Percentiles rank a stretch among this genome's conserved stretches.
Evolutionary conservation across 106 monocot species (phyloP).

Genomic region (Dendrobium chrysotoxum): DNA sequence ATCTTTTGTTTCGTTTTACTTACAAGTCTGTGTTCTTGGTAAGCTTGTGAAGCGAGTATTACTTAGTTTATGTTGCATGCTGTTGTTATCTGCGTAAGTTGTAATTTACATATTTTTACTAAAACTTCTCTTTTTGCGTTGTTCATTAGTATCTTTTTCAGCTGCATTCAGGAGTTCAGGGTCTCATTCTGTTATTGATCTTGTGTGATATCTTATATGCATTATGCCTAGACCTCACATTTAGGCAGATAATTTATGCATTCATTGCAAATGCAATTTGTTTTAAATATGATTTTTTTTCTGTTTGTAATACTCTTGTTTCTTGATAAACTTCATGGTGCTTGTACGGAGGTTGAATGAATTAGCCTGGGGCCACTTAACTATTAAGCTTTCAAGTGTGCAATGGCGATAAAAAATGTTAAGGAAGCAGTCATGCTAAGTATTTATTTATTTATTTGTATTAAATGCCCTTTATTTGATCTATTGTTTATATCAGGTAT

Average conservation of each 20-base stretch:
- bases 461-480: neutral
- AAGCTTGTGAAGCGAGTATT: too few species aligned
- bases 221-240: neutral
- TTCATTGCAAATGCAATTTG: neutral
- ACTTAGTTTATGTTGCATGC: neutral
- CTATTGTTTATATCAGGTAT: neutral
- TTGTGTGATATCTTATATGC: neutral
- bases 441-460: neutral
- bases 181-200: neutral
- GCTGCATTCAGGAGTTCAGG: neutral
- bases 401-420: neutral
- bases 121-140: neutral
- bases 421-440: neutral
- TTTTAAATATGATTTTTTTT: neutral
- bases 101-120: neutral
- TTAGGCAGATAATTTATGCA: neutral
- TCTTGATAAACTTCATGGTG: neutral
- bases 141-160: neutral
- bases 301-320: neutral
- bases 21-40: too few species aligned
- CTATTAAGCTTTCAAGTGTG: neutral
- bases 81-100: neutral
- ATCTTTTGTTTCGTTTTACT: neutral
- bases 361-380: neutral
- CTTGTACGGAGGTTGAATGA: neutral